Conservation (phyloP, 1,284 basidiomycete species). For the Prillingera fragicola region DNA sequence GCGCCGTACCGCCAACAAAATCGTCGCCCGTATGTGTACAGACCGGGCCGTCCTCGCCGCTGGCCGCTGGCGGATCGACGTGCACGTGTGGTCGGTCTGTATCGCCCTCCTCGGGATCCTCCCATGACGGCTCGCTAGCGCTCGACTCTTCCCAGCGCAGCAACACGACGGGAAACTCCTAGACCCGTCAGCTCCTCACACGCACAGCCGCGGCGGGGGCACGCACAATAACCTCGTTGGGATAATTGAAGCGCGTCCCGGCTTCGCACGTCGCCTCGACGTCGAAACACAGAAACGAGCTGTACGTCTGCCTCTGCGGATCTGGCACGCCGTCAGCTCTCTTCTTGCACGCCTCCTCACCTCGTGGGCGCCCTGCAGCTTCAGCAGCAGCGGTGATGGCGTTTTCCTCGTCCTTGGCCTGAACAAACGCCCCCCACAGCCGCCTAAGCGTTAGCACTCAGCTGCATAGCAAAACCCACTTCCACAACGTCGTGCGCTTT, state of each 20-base stretch:
- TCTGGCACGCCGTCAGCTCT: background rate
- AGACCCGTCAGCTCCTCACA: conserved; percentile 12
- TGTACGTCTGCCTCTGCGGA: conserved; percentile 30
- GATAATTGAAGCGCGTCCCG: conserved; percentile 61
- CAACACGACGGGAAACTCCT: conserved; percentile 59
- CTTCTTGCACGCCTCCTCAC: background rate
- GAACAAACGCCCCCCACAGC: conserved; percentile 12
- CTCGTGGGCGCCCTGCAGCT: background rate
- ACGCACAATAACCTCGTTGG: conserved; percentile 89
- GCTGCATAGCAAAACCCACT: conserved; percentile 24
- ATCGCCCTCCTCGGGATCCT: too few species aligned
- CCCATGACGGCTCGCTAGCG: too few species aligned
- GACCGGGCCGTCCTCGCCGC: too few species aligned
- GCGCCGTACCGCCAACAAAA: too few species aligned
- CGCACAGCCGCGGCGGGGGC: too few species aligned
- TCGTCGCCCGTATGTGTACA: too few species aligned
- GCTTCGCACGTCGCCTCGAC: conserved; percentile 86
- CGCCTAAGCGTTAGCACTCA: conserved; percentile 17
- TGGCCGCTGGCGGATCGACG: too few species aligned
- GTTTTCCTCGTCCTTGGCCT: conserved; percentile 9
- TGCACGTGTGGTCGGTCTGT: too few species aligned
- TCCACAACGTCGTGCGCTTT: conserved; percentile 45
- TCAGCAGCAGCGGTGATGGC: background rate
- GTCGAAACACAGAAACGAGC: conserved; percentile 50
- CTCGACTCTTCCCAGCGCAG: conserved; percentile 79